Evolutionary conservation across 1,139 yeast genomes (phyloP).

Genomic region (Lodderomyces theae): DNA sequence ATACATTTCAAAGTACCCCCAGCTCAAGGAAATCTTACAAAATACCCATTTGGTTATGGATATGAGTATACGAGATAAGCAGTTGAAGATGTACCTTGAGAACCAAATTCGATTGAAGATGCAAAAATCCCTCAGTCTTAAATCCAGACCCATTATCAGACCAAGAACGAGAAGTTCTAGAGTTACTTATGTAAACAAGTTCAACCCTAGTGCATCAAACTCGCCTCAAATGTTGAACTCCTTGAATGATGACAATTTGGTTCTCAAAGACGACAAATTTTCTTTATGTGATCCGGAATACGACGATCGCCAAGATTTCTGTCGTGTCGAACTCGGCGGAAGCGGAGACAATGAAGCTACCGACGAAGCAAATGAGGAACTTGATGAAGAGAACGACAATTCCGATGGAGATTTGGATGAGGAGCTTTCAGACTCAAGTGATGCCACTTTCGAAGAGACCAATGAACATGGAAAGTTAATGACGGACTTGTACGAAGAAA

Average conservation of each 20-base stretch:
- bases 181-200: slow-evolving; percentile 25
- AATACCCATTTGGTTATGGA: slow-evolving; percentile 61
- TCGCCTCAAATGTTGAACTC: slow-evolving; percentile 44
- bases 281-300: slow-evolving; percentile 26
- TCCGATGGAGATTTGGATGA: slow-evolving; percentile 3
- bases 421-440: slow-evolving; percentile 3
- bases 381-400: slow-evolving; percentile 16
- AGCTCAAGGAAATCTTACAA: slow-evolving; percentile 70
- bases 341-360: slow-evolving; percentile 25
- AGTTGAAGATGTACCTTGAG: slow-evolving; percentile 37
- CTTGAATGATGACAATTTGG: slow-evolving; percentile 33
- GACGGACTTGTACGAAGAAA: slow-evolving; percentile 30
- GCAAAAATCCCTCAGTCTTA: slow-evolving; percentile 30
- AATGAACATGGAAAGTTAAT: neutral
- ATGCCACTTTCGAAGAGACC: neutral
- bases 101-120: slow-evolving; percentile 36
- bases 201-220: slow-evolving; percentile 37
- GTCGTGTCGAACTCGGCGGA: slow-evolving; percentile 13
- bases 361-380: slow-evolving; percentile 19
- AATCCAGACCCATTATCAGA: slow-evolving; percentile 34
- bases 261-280: slow-evolving; percentile 36
- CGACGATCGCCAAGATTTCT: slow-evolving; percentile 26
- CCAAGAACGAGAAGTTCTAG: slow-evolving; percentile 32
- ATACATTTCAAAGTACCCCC: slow-evolving; percentile 87
- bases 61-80: slow-evolving; percentile 51